Evolutionary conservation across 441 rosid species (phyloP).

Genomic region (Populus hybrid): DNA sequence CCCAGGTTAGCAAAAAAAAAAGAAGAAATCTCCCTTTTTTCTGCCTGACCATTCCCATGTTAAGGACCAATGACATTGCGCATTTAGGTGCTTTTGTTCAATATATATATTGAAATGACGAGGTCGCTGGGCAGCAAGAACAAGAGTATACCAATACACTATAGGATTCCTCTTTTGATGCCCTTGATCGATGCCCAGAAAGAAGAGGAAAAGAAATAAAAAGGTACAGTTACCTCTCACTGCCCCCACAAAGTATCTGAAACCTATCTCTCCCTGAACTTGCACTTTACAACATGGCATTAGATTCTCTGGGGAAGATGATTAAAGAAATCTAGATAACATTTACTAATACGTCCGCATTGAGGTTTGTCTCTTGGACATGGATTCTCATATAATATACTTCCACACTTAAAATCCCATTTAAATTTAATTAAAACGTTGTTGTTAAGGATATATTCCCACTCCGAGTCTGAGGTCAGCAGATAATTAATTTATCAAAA

Average conservation of each 20-base stretch:
- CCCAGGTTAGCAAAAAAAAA: too few relatives aligned
- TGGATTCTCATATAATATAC: neutral
- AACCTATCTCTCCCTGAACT: conserved; percentile 3
- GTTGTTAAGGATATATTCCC: too few relatives aligned
- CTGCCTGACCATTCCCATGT: neutral
- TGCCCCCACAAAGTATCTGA: neutral
- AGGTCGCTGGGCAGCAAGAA: neutral
- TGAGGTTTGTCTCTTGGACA: neutral
- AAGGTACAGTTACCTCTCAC: neutral
- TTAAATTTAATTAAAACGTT: too few relatives aligned
- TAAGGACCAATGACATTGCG: too few relatives aligned
- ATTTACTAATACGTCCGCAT: neutral
- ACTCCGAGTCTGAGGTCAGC: too few relatives aligned
- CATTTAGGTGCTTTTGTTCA: too few relatives aligned
- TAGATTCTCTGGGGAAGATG: conserved; percentile 15
- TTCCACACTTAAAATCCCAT: neutral
- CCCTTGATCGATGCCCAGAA: too few relatives aligned
- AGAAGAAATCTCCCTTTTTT: too few relatives aligned
- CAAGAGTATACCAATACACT: neutral
- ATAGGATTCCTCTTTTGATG: neutral
- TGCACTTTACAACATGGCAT: conserved; percentile 19
- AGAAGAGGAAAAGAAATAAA: too few relatives aligned
- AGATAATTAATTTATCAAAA: too few relatives aligned
- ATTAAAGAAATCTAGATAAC: neutral
- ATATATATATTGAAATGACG: neutral